Evolutionary conservation across 371 early-diverging fungal genomes (phyloP), one percentile per base, ranked within the genome.

Genomic region (Apophysomyces variabilis): DNA sequence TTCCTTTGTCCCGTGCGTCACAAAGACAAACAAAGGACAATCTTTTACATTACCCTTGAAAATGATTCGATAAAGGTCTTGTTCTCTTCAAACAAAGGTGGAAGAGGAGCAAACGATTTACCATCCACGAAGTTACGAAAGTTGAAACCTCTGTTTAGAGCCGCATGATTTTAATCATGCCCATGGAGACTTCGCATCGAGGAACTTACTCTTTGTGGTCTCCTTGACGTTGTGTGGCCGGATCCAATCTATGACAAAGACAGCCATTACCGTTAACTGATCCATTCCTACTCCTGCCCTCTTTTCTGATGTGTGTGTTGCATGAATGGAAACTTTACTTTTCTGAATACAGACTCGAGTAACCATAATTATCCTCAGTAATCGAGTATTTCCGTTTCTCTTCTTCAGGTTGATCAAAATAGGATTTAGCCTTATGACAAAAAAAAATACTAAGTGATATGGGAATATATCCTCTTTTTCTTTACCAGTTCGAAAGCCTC

Each of bases 141-240:
- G 66, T 90, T 90, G 63, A 82, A 88, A 1, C 83, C 85, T 68
- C 88, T 89, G 32, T 26, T 26, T 26, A 26, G 3, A 26, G 32
- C 32, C 32, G 32, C 32, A 26, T 26, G 32, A 26, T 26, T 26
- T 26, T 26, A 26, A 26, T 26, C 32, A 26, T 26, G 32, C 3
- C 32, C 32, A 26, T 26, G 32, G 3, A 3, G 1, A 26, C 32
- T 50, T 11, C 7, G 4, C 21, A 38, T 16, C 63, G 50, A 45
- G 26, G 26, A 0, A 68, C 77, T 69, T 79, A 86, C 87, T 89
- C 89, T 78, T 89, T 89, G 69, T 82, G 75, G 70, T 89, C 89
- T 5, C 88, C 88, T 47, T 80, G 76, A 32, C 71, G 78, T 70
- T 86, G 86, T 54, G 77, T 67, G 54, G 79, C 78, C 38, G 87